Base-by-base conservation (phyloP, 140 eudicot genomes). In the Anethum foeniculum region DNA sequence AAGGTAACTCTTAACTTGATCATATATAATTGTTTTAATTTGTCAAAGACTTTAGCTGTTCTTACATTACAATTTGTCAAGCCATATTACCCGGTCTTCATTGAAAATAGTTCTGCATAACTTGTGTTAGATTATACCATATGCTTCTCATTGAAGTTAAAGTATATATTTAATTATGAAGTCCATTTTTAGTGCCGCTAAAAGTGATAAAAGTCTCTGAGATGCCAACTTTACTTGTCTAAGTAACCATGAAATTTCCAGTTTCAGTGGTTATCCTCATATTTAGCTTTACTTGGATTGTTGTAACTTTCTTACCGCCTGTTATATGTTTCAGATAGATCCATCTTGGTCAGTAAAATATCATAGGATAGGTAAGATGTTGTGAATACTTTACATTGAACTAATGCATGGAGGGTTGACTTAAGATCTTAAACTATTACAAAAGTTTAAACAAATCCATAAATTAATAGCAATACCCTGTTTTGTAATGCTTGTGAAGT, bases 401-500 rank as follows among this genome's bases (percentile, higher is more conserved):
- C 77, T 44, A 7, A 13, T 62, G 27, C 32, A 12, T 54, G 36
- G 27, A 75, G 74, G 41, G 62, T 81, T 81, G 84, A 75, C 80
- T 46, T 28, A 0, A 19, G 47, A n/a, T 62, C 51, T 75, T 62
- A 18, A 81, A 81, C 44, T 54, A 60, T 38, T 74, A 23, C 65
- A 60, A 60, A 39, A 3, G 43, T 27, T 16, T 58, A 56, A 58
- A 74, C 49, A 58, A 43, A 39, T 58, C 74, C 19, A 1, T n/a
- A 39, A 16, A 56, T 7, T 81, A 74, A 54, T 7, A 14, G 25
- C 21, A 71, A 25, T 60, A 43, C 47, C 27, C 60, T 58, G 23
- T n/a, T 34, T 49, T 47, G 34, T 56, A 78, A n/a, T 81, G 27
- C 79, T 38, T 54, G 36, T 74, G 13, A 71, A 43, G 32, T 71